Evolutionary conservation across 805 yeast genomes (phyloP), one percentile per base, ranked within the genome.

Genomic region (Metschnikowia amazonensis): DNA sequence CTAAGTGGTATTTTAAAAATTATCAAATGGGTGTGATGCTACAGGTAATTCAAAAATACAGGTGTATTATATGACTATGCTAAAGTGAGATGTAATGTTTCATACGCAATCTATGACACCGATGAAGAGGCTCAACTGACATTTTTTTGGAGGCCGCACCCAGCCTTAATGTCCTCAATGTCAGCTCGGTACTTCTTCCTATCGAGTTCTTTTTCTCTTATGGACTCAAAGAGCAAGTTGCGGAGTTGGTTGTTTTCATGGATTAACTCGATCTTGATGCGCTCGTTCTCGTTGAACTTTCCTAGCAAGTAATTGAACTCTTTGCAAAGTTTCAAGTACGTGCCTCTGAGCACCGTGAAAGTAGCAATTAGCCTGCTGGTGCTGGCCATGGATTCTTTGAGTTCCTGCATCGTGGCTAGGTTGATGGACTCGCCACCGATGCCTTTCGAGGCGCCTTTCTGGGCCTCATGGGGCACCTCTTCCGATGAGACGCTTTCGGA

Each of bases 201-300:
- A 40, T 46, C 60, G 45, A 42, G 55, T 39, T 60, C 64, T 38
- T 63, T 50, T 17, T 62, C 62, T 35, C 52, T 60, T 29, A 67
- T 60, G 21, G 64, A 52, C 35, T 65, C 67, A 25, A 55, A 55
- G 39, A 66, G 57, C 31, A 67, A 48, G 34, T 55, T 53, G 41
- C 60, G 57, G 41, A 67, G 57, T 48, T 66, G 64, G 46, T 65
- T 64, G 46, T 67, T 67, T 44, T 67, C 72, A 49, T 66, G 60
- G 44, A 66, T 66, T 46, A 67, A 53, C 46, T 62, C 64, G 36
- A 67, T 58, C 47, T 66, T 66, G 37, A 64, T 53, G 33, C 52
- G 50, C 52, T 67, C 72, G 48, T 66, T 67, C 40, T 66, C 69
- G 46, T 66, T 66, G 55, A 67, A 67, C 50, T 65, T 66, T 29